A percentile compares a stretch with the other conserved stretches of the same genome.
phyloP scores from a whole-genome alignment of 164 flowering plant species.

The Magnolia officinalis region DNA sequence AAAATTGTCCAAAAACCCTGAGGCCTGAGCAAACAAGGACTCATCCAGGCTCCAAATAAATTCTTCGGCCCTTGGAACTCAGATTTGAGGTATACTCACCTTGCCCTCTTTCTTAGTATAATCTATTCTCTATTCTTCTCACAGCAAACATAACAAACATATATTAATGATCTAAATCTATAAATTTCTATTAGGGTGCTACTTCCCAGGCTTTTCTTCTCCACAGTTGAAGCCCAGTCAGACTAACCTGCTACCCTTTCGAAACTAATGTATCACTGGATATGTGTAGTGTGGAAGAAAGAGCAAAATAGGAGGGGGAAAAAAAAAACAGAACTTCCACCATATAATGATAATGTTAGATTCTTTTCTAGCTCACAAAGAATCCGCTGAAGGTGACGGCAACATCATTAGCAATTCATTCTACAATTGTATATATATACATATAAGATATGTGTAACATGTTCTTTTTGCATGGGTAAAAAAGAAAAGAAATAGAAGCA shows the following conservation, averaged over 20 bases:
- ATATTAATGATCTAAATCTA: no score
- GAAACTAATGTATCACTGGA: neutral
- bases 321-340: neutral
- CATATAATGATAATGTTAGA: neutral
- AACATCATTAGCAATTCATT: neutral
- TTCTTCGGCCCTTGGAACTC: no score
- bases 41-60: no score
- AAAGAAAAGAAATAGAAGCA: neutral
- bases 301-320: neutral
- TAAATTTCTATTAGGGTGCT: neutral
- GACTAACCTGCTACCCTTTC: constrained; percentile 10
- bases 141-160: no score
- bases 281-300: neutral
- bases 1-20: no score
- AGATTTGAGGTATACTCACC: no score
- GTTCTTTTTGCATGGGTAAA: neutral
- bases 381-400: neutral
- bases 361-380: neutral
- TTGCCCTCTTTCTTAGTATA: no score
- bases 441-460: neutral
- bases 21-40: no score
- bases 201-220: constrained; percentile 13
- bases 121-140: no score
- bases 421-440: neutral
- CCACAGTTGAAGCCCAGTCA: constrained; percentile 13